A percentile compares a stretch with the other conserved stretches of the same genome.
These are phyloP conservation scores for Plenodomus biglobosus DNA, from an alignment of 2,329 filamentous ascomycete genomes.

Conservation along the genomic window DNA sequence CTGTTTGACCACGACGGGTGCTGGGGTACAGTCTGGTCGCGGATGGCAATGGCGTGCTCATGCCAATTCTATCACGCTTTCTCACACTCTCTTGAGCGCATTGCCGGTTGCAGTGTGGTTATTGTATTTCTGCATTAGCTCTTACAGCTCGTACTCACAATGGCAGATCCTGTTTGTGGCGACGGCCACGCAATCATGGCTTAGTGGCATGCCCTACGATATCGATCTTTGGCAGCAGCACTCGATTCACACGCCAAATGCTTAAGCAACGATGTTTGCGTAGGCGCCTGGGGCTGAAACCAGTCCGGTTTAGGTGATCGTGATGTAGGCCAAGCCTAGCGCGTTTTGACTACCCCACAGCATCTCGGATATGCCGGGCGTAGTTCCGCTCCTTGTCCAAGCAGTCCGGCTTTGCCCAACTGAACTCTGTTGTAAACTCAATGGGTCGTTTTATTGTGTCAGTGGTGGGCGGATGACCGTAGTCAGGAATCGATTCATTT, in stretches of 20 bases:
- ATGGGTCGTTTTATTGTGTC: neutral
- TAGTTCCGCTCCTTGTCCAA: constrained; percentile 19
- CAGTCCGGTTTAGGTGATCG: constrained; percentile 24
- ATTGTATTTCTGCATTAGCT: constrained; percentile 7
- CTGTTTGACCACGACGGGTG: neutral
- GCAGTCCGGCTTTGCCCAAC: neutral
- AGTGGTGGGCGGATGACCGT: neutral
- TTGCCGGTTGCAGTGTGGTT: constrained; percentile 9
- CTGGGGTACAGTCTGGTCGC: neutral
- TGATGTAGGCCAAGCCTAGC: constrained; percentile 37
- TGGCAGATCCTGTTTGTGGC: constrained; percentile 16
- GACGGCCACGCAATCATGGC: constrained; percentile 19
- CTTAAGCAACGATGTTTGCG: constrained; percentile 13
- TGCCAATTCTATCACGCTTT: constrained; percentile 5
- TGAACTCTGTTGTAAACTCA: neutral
- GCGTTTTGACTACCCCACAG: no score
- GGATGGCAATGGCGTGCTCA: constrained; percentile 1
- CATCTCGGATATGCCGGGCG: constrained; percentile 27
- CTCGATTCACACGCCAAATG: constrained; percentile 27
- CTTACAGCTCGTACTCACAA: constrained; percentile 8
- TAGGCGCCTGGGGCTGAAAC: constrained; percentile 14
- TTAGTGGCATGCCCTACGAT: constrained; percentile 1
- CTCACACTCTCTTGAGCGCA: constrained; percentile 1
- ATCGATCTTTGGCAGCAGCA: constrained; percentile 21
- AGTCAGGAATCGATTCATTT: neutral